phyloP scores from a whole-genome alignment of 1,284 basidiomycete genomes.

The Cryptococcus sp. region DNA sequence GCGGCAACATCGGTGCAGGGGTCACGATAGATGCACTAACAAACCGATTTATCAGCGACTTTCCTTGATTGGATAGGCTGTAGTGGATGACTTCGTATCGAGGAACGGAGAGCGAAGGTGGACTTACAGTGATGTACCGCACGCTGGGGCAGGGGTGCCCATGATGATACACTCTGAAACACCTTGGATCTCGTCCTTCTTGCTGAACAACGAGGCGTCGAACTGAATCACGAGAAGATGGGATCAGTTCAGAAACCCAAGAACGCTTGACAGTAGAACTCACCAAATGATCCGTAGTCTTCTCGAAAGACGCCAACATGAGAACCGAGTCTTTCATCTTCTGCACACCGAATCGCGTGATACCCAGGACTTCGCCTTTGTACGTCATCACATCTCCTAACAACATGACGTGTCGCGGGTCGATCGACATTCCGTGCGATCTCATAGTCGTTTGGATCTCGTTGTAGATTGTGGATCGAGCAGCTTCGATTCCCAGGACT shows the following conservation, averaged over 20 bases:
- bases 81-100: neutral
- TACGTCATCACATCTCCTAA: constrained; percentile 99
- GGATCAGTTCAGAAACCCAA: neutral
- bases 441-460: constrained; percentile 98
- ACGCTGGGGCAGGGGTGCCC: constrained; percentile 95
- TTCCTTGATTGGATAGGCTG: constrained; percentile 7
- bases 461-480: constrained; percentile 89
- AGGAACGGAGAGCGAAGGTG: neutral
- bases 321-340: constrained; percentile 99
- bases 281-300: constrained; percentile 94
- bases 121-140: constrained; percentile 88
- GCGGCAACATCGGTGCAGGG: constrained; percentile 60
- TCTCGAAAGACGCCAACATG: constrained; percentile 99
- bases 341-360: constrained; percentile 99
- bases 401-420: constrained; percentile 98
- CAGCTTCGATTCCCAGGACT: constrained; percentile 96
- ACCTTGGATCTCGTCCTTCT: constrained; percentile 91
- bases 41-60: neutral
- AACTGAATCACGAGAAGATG: constrained; percentile 57
- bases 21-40: constrained; percentile 63
- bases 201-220: constrained; percentile 94
- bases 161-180: constrained; percentile 99
- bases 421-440: constrained; percentile 97
- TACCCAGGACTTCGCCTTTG: constrained; percentile 98
- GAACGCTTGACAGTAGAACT: constrained; percentile 13